Evolutionary conservation across 139 green algal genomes (phyloP).

Genomic region (Monoraphidium neglectum): DNA sequence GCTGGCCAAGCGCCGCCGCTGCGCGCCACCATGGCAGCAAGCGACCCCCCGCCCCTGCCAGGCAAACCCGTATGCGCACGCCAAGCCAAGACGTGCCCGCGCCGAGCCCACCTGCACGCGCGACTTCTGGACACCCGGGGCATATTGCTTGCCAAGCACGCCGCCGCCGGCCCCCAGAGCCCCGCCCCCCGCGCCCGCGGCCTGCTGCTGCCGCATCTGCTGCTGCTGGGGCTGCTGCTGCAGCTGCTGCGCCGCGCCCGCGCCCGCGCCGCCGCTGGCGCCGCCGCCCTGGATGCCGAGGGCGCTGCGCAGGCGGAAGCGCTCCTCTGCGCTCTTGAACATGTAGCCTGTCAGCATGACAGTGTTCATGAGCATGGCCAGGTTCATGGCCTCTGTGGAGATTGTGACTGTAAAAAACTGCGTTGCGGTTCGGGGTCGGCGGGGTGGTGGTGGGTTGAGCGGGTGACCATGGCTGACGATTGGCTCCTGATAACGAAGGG

Average conservation of each 20-base stretch:
- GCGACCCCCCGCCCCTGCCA: too few species aligned
- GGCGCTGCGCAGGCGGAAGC: not conserved
- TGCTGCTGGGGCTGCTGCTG: too few species aligned
- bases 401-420: slow-evolving; percentile 81
- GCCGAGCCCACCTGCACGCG: slow-evolving; percentile 38
- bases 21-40: too few species aligned
- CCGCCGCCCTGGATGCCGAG: not conserved
- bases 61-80: too few species aligned
- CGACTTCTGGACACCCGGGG: slow-evolving; percentile 57
- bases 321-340: slow-evolving; percentile 24
- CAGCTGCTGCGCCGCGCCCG: not conserved
- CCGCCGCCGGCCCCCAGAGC: not conserved
- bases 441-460: too few species aligned
- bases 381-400: slow-evolving; percentile 66
- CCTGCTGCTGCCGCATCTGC: too few species aligned
- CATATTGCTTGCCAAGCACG: slow-evolving; percentile 34
- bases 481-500: too few species aligned
- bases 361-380: slow-evolving; percentile 83
- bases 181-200: too few species aligned
- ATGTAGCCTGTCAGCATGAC: slow-evolving; percentile 81
- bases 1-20: too few species aligned
- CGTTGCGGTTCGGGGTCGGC: slow-evolving; percentile 30
- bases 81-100: too few species aligned
- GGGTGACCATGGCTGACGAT: too few species aligned
- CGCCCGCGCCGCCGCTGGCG: not conserved